phyloP scores from a whole-genome alignment of 257 asterid species.

The Cordia subcordata region DNA sequence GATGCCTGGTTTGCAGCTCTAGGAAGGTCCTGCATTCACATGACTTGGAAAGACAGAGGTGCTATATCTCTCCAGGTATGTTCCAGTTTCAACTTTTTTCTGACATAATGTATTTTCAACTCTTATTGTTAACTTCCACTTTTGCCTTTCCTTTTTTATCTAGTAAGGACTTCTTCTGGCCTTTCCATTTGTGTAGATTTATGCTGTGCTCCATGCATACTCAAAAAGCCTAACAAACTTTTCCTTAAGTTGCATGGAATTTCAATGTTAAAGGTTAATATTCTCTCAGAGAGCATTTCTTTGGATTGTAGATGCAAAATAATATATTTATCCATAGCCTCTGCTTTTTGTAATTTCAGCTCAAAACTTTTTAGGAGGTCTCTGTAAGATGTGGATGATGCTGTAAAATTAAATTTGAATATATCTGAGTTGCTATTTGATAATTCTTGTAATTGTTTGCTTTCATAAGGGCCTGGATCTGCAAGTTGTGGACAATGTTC shows the following conservation, averaged over 20 bases:
- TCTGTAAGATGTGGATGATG: neutral
- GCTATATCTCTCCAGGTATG: slow-evolving; percentile 92
- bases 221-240: no score
- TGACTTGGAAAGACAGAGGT: slow-evolving; percentile 93
- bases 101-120: no score
- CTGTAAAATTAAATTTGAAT: neutral
- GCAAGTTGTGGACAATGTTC: slow-evolving; percentile 67
- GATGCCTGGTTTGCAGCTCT: slow-evolving; percentile 84
- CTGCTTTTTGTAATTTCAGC: neutral
- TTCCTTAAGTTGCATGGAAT: no score
- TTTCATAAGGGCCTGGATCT: slow-evolving; percentile 73
- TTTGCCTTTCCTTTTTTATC: neutral
- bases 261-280: no score
- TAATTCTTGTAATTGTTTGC: slow-evolving; percentile 10
- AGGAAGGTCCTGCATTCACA: slow-evolving; percentile 85
- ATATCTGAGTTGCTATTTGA: neutral
- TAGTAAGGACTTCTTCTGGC: no score
- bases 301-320: neutral
- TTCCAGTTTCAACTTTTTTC: neutral
- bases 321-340: neutral
- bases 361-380: neutral
- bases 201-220: no score
- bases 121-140: neutral
- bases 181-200: no score
- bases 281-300: no score